These are phyloP conservation scores for Emiliania huxleyi DNA, from an alignment of 78 protist genomes.

Conservation along the genomic window DNA sequence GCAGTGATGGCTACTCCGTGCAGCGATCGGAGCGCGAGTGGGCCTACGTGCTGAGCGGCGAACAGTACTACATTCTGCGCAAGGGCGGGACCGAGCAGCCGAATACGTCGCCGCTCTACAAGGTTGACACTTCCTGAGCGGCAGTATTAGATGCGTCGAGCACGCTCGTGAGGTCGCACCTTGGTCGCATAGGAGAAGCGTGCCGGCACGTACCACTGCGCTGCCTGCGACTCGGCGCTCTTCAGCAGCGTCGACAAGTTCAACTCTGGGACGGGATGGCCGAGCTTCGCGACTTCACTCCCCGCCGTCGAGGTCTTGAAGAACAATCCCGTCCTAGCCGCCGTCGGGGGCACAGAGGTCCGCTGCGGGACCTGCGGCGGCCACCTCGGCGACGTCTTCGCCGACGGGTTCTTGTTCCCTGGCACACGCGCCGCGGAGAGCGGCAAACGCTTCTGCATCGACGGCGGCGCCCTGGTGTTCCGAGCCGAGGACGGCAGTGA, in stretches of 20 bases:
- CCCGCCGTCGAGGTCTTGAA: background rate
- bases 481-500: background rate
- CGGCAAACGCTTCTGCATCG: constrained; percentile 1
- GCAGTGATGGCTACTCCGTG: background rate
- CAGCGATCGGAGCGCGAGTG: background rate
- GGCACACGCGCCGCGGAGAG: background rate
- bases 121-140: no score
- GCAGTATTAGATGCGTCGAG: no score
- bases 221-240: background rate
- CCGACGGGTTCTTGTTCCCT: background rate
- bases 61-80: background rate
- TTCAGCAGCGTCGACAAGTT: background rate
- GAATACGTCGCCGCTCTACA: background rate
- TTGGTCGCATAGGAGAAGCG: no score
- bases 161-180: no score
- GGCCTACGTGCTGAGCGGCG: background rate
- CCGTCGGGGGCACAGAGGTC: background rate
- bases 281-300: background rate
- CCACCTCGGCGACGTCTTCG: background rate
- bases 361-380: background rate
- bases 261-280: background rate
- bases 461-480: background rate
- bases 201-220: background rate
- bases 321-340: background rate
- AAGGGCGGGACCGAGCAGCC: constrained; percentile 4